Percentiles rank a stretch among this genome's conserved stretches.
phyloP scores from a whole-genome alignment of 2,329 filamentous ascomycete genomes.

The Thielaviopsis punctulata region DNA sequence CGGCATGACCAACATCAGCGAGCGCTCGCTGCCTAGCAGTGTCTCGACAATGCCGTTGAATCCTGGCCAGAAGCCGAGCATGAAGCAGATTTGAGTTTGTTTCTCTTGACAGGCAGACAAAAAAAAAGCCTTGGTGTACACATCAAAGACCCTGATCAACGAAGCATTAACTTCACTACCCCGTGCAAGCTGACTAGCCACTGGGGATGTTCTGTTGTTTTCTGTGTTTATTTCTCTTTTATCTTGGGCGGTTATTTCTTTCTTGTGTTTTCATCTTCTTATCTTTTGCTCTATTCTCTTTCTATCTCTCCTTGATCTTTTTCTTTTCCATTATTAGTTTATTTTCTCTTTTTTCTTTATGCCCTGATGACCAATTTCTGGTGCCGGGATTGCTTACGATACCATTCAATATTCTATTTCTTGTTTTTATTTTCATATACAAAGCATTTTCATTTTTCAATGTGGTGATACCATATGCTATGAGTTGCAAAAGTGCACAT shows the following conservation, averaged over 20 bases:
- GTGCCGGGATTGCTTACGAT: neutral
- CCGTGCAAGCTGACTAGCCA: neutral
- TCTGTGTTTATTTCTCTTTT: neutral
- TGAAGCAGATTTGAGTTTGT: conserved; percentile 4
- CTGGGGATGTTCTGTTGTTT: neutral
- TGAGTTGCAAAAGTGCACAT: too few species aligned
- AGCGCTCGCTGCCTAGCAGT: conserved; percentile 7
- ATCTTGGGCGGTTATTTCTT: neutral
- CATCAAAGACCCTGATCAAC: neutral
- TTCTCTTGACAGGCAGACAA: neutral
- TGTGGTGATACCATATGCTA: too few species aligned
- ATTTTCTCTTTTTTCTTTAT: neutral
- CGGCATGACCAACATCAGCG: conserved; percentile 11
- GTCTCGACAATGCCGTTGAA: conserved; percentile 11
- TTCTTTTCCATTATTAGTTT: neutral
- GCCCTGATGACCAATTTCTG: neutral
- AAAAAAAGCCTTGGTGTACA: neutral
- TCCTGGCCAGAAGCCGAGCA: conserved; percentile 1
- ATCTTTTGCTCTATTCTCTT: neutral
- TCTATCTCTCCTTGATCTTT: neutral
- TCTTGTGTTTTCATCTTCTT: neutral
- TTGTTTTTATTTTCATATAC: neutral
- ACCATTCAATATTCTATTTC: neutral
- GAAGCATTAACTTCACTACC: neutral
- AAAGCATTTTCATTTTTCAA: too few species aligned